Evolutionary conservation across 305 asterid genomes (phyloP), one percentile per base, ranked within the genome.

Genomic region (Petunia hybrid): DNA sequence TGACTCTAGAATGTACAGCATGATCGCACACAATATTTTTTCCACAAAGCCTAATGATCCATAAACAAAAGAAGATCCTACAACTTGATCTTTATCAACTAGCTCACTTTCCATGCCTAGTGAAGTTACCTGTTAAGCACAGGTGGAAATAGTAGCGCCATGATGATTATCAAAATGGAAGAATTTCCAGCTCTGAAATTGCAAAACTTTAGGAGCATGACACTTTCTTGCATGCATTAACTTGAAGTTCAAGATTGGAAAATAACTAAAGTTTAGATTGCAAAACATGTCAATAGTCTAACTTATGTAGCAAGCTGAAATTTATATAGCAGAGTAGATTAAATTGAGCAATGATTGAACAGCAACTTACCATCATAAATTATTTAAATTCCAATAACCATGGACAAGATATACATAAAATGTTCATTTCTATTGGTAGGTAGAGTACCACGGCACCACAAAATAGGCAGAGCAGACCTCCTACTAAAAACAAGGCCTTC

Each of bases 91-190:
- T 38, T 65, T 65, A 16, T 65, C 71, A n/a, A 56, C 59, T 55
- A 1, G 10, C 42, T 42, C 80, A 56, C 66, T 75, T 43, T 56
- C 53, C 80, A 56, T 74, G 45, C 79, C 79, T 53, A 36, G 12
- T 36, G 79, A 74, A 74, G 65, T 74, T 31, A 75, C 67, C 80
- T 75, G 79, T 3, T 40, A 31, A 31, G 60, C 78, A 71, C 57
- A 46, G 4, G 40, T 8, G 40, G 40, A 46, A 46, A 35, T 62
- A 62, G 12, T 40, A 35, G 35, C n/a, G 35, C 35, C n/a, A 41
- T 5, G 1, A 62, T 35, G 67, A 35, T 62, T 35, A 36, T 62
- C 67, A 62, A 62, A 62, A 40, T 22, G 31, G 31, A 22, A 22
- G 31, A 22, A 22, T 22, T 22, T 22, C 31, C 31, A 22, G 31